Base-by-base conservation (phyloP, 768 basidiomycete genomes). In the Tephrocybe sp. region DNA sequence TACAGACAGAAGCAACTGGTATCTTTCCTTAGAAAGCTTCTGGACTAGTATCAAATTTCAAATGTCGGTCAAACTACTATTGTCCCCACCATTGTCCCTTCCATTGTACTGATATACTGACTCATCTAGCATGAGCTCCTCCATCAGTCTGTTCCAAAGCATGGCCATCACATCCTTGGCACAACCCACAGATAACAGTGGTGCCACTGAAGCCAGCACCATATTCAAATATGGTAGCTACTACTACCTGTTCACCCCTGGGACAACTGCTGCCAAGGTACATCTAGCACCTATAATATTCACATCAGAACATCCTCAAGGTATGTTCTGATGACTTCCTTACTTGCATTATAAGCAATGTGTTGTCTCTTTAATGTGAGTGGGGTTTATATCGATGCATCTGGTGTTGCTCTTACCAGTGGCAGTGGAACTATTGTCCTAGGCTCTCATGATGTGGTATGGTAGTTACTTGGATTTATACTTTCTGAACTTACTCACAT, bases 161-260 rank as follows among this genome's bases (percentile, higher is more conserved):
- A 57, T 56, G 41, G 52, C 71, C 14, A 62, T 79, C 38, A 77
- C 71, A 10, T 62, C 74, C 3, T 65, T 81, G 36, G 75, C 80
- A 26, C 62, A 71, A 46, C 76, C 78, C 32, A 73, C 77, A 3
- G 73, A 69, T 0, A 63, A 68, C 52, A 61, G 60, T 38, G 76
- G 76, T 3, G 78, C 78, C 12, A 73, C 80, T 46, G 81, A 84
- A 59, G 80, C 75, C 18, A 73, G 74, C 45, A 64, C 65, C 33
- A 68, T 81, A 32, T 78, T 65, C 63, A 73, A 78, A 56, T 60
- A 61, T 52, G 70, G 71, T 30, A 70, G 55, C 45, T 81, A 65
- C 58, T 83, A 73, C 63, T 84, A 82, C 57, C 68, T 84, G 14
- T 84, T 84, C 64, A 71, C 75, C 76, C 75, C 9, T 82, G 80